Base-by-base conservation (phyloP, 345 rosid species). In the Rhodomyrtus tomentosa region DNA sequence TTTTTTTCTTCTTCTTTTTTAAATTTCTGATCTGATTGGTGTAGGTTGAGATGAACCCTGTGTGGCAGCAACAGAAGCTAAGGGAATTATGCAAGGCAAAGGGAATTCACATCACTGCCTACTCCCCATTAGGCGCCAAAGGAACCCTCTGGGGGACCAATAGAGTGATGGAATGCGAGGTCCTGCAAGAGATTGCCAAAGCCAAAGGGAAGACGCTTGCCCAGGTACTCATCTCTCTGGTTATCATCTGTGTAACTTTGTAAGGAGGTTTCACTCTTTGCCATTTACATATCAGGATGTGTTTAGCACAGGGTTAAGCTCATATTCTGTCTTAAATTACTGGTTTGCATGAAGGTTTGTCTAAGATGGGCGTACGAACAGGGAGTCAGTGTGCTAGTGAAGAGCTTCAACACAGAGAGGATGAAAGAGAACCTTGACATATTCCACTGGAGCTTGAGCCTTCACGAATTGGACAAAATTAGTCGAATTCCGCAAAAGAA, bases 311-410 rank as follows among this genome's bases (percentile, higher is more conserved):
- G 22, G 51, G 32, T 40, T 2, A 18, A 83, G 54, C 10, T 42
- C 22, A n/a, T 55, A 25, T n/a, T 9, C n/a, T 55, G 27, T 38
- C 42, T 48, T 59, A 10, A 8, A 27, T 29, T 21, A 5, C 4
- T 29, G 22, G 55, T 59, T 10, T 29, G 40, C 29, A 5, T 29
- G 40, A 32, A 89, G 90, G 84, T 87, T 38, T 83, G 86, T n/a
- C 18, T 89, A 40, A 90, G 92, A 79, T 90, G 92, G 92, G 81
- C n/a, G 18, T 49, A 87, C 10, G 88, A 90, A 85, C 90, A 88
- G 88, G 91, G 89, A 5, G 90, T 80, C 15, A 74, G 87, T 42
- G n/a, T 86, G 48, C 21, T 85, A 2, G 85, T 82, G 80, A 90
- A 90, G 82, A 90, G 92, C 83, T 87, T 83, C 74, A 86, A 88